Percentiles rank a stretch among this genome's conserved stretches.
Evolutionary conservation across 2,329 filamentous ascomycete genomes (phyloP).

Genomic region (Penicillium digitatum): DNA sequence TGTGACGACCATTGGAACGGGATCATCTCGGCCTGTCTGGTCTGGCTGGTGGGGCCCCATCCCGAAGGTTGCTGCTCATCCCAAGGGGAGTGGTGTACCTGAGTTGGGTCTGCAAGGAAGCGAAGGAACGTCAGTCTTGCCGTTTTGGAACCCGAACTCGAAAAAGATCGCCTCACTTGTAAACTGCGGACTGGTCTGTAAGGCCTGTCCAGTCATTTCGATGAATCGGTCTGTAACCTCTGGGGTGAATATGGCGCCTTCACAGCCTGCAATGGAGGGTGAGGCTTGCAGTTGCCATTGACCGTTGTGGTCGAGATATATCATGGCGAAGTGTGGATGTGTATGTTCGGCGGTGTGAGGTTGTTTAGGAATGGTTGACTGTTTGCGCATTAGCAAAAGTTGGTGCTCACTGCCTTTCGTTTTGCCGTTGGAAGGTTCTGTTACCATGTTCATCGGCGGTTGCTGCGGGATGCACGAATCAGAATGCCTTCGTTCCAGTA

Average conservation of each 20-base stretch:
- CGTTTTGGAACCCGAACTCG: neutral
- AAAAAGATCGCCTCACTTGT: constrained; percentile 22
- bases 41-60: constrained; percentile 25
- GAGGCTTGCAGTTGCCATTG: constrained; percentile 32
- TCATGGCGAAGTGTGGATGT: constrained; percentile 37
- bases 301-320: constrained; percentile 37
- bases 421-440: neutral
- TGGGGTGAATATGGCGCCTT: constrained; percentile 33
- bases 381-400: neutral
- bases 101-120: constrained; percentile 7
- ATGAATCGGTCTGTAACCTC: constrained; percentile 37
- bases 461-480: constrained; percentile 16
- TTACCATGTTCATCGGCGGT: constrained; percentile 17
- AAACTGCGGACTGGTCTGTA: constrained; percentile 21
- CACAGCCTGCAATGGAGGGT: constrained; percentile 32
- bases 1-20: constrained; percentile 32
- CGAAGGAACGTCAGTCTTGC: neutral
- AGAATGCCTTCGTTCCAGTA: constrained; percentile 21
- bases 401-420: neutral
- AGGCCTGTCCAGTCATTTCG: constrained; percentile 24
- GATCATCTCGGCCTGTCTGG: constrained; percentile 25
- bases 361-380: constrained; percentile 21
- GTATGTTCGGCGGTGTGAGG: constrained; percentile 22
- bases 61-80: constrained; percentile 13
- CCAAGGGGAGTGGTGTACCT: constrained; percentile 8